Base-by-base conservation (phyloP, 1,284 basidiomycete species). In the Rhodofomes roseus region DNA sequence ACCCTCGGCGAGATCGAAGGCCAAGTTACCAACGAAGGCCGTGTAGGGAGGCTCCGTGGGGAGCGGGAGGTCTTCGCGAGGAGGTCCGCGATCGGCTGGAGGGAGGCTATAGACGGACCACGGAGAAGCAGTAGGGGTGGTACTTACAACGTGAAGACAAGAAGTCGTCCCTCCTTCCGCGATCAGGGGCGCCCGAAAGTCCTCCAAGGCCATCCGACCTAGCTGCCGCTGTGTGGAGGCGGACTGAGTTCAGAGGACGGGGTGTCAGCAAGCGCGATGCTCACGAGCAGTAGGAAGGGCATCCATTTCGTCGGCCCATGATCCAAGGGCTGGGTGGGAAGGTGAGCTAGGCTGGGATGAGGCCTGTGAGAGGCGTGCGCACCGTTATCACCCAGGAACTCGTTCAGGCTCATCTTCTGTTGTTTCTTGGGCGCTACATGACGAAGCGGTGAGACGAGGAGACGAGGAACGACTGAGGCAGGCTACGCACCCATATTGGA, bases 221-320 rank as follows among this genome's bases (percentile, higher is more conserved):
- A 37, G 76, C 79, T 56, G 88, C 82, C 62, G 89, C 89, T 91
- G 63, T 31, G 67, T 59, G 56, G 56, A 61, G 66, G 57, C 60
- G 64, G 44, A 61, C 65, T 54, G 36, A 57, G 29, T 20, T 14
- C 31, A 31, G 23, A 14, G 34, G 18, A 20, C 39, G 56, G 44
- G 55, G 66, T 60, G 59, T 41, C 22, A 58, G 58, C 54, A 50
- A 62, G 36, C 52, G 54, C 31, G 54, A 52, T 39, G 61, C 94
- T 80, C 76, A 96, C 95, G 95, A 71, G 93, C 94, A 67, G 85
- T 89, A 25, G 95, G 95, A 61, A 97, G 81, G 44, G 82, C 70
- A 63, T 96, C 94, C 92, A 96, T 94, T 74, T 96, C 95, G 73
- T 96, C 95, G n/a, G 95, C 95, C 95, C 95, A 97, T 71, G 92